These are phyloP conservation scores for Skeletonema tropicum DNA, from an alignment of 108 stramenopile genomes.

Conservation along the genomic window DNA sequence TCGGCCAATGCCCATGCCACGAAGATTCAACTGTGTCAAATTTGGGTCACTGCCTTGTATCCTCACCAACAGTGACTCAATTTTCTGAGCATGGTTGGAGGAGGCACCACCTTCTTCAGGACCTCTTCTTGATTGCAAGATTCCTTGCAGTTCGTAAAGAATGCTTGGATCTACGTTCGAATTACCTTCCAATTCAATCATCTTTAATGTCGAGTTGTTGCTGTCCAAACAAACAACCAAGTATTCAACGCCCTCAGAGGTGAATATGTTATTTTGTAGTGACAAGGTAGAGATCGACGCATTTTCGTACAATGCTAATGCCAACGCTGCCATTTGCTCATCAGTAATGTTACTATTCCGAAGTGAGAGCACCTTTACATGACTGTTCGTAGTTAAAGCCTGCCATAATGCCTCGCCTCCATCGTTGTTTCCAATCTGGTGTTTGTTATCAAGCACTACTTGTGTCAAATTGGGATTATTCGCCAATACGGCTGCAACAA, in stretches of 20 bases:
- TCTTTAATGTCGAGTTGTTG: constrained; percentile 23
- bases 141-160: constrained; percentile 15
- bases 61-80: constrained; percentile 6
- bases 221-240: constrained; percentile 28
- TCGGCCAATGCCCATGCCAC: constrained; percentile 24
- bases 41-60: constrained; percentile 29
- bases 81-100: neutral
- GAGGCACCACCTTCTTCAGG: neutral
- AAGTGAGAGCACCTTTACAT: constrained; percentile 27
- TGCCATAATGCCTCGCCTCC: constrained; percentile 24
- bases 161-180: constrained; percentile 10
- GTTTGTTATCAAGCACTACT: constrained; percentile 26
- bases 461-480: constrained; percentile 30
- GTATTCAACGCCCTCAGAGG: constrained; percentile 40
- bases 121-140: constrained; percentile 10
- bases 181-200: constrained; percentile 27
- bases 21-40: constrained; percentile 20
- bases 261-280: constrained; percentile 31
- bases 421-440: constrained; percentile 10
- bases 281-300: constrained; percentile 21
- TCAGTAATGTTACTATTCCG: constrained; percentile 30
- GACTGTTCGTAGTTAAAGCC: constrained; percentile 14
- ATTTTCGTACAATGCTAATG: constrained; percentile 30
- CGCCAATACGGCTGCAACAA: constrained; percentile 15
- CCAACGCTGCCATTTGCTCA: constrained; percentile 18